phyloP scores from a whole-genome alignment of 805 yeast species.

The Tetrapisispora arboricola region DNA sequence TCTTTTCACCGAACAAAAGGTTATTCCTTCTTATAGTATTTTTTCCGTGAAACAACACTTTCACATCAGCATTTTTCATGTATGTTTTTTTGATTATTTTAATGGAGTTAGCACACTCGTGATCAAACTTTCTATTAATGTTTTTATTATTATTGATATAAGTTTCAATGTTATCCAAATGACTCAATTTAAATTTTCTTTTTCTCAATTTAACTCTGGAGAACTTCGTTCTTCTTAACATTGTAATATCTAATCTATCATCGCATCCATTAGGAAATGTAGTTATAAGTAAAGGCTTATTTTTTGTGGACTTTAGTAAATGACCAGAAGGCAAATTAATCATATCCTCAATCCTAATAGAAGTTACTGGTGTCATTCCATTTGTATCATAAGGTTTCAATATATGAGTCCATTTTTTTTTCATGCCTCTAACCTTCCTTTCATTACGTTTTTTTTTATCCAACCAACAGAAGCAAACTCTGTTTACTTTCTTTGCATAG shows the following conservation, averaged over 20 bases:
- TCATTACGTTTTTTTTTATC: neutral
- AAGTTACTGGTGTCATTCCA: slow-evolving; percentile 11
- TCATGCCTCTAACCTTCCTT: neutral
- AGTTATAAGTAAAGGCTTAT: slow-evolving; percentile 25
- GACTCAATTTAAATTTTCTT: slow-evolving; percentile 20
- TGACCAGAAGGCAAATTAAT: slow-evolving; percentile 16
- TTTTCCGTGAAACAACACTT: slow-evolving; percentile 20
- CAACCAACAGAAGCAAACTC: slow-evolving; percentile 5
- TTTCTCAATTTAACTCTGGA: slow-evolving; percentile 17
- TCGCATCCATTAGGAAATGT: slow-evolving; percentile 22
- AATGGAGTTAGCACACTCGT: slow-evolving; percentile 18
- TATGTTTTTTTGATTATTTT: slow-evolving; percentile 16
- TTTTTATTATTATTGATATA: slow-evolving; percentile 1
- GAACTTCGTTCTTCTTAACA: slow-evolving; percentile 17
- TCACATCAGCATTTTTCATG: slow-evolving; percentile 22
- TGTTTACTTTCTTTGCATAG: slow-evolving; percentile 9
- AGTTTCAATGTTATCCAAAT: slow-evolving; percentile 8
- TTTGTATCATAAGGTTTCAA: slow-evolving; percentile 17
- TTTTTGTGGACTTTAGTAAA: slow-evolving; percentile 8
- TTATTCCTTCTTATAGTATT: slow-evolving; percentile 16
- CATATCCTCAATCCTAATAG: slow-evolving; percentile 18
- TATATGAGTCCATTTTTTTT: slow-evolving; percentile 5
- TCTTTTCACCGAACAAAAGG: neutral
- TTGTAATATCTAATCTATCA: slow-evolving; percentile 18
- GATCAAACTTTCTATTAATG: neutral